Conservation (phyloP, 1,139 yeast genomes). For the Spencermartinsiella ligniputridi region DNA sequence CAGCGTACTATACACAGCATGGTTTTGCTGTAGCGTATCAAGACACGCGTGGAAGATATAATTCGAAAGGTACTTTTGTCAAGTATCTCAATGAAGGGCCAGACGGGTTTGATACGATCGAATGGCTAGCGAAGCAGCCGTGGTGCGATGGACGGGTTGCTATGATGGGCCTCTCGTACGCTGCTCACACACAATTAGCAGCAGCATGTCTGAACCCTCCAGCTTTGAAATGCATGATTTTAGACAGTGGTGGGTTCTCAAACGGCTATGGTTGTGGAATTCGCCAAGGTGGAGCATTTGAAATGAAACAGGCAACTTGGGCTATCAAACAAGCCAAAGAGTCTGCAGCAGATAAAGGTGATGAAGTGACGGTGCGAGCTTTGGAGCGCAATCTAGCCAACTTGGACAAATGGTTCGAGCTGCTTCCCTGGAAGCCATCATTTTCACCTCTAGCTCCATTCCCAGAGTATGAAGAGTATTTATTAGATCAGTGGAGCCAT, state of each 20-base stretch:
- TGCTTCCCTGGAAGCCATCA: slow-evolving; percentile 9
- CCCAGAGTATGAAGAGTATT: slow-evolving; percentile 10
- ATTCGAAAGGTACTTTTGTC: slow-evolving; percentile 9
- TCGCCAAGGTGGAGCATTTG: slow-evolving; percentile 12
- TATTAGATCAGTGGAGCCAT: slow-evolving; percentile 9
- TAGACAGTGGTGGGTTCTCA: slow-evolving; percentile 11
- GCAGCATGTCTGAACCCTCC: slow-evolving; percentile 10
- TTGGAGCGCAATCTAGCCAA: not conserved
- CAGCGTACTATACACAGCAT: slow-evolving; percentile 4
- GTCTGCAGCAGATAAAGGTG: slow-evolving; percentile 1
- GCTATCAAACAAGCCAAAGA: slow-evolving; percentile 7
- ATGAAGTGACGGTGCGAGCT: not conserved
- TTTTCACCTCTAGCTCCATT: slow-evolving; percentile 7
- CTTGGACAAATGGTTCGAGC: slow-evolving; percentile 7
- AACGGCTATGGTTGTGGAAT: slow-evolving; percentile 7
- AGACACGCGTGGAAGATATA: slow-evolving; percentile 10
- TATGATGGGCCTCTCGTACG: slow-evolving; percentile 11
- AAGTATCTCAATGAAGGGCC: slow-evolving; percentile 10
- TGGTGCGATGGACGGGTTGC: slow-evolving; percentile 11
- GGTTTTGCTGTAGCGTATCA: slow-evolving; percentile 11
- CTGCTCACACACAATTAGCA: slow-evolving; percentile 11
- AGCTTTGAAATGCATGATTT: slow-evolving; percentile 7
- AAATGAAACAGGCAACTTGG: slow-evolving; percentile 11
- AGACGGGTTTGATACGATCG: slow-evolving; percentile 10
- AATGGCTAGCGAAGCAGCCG: slow-evolving; percentile 7